These are phyloP conservation scores for Lagenidium giganteum DNA, from an alignment of 352 stramenopile species.

Conservation along the genomic window DNA sequence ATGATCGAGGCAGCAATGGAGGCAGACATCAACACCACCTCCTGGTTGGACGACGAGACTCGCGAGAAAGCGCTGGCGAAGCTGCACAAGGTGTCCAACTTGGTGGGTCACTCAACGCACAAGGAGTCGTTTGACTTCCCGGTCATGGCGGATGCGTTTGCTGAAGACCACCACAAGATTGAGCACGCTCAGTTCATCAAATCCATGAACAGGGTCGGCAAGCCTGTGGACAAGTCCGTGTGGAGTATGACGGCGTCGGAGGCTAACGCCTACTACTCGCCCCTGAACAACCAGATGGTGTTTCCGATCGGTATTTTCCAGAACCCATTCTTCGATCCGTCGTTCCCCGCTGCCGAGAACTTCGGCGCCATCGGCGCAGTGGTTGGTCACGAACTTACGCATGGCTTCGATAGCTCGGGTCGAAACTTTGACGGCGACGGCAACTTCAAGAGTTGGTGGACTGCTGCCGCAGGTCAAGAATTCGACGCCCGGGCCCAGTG, in stretches of 20 bases:
- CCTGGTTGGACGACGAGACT: constrained; percentile 88
- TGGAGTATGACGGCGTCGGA: constrained; percentile 88
- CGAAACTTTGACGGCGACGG: constrained; percentile 79
- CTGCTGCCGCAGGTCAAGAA: constrained; percentile 48
- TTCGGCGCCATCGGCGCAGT: constrained; percentile 90
- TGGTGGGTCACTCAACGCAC: constrained; percentile 29
- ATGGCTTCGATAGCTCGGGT: constrained; percentile 92
- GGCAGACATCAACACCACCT: constrained; percentile 72
- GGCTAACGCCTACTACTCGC: constrained; percentile 85
- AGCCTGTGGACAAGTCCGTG: constrained; percentile 43
- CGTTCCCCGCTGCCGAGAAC: constrained; percentile 73
- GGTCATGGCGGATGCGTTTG: constrained; percentile 27
- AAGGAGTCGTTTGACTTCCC: constrained; percentile 31
- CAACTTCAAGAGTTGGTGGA: constrained; percentile 92
- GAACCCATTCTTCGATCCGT: constrained; percentile 84
- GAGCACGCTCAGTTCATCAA: constrained; percentile 41
- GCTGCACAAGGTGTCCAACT: constrained; percentile 39
- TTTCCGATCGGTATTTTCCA: constrained; percentile 93
- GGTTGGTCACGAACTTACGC: constrained; percentile 92
- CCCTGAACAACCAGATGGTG: constrained; percentile 84
- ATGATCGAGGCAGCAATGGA: constrained; percentile 72
- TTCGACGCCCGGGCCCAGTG: constrained; percentile 62
- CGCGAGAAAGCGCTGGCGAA: constrained; percentile 74
- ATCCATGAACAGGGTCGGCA: constrained; percentile 24
- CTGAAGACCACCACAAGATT: constrained; percentile 37